Conservation (phyloP, 148 eudicot species). For the Agrostemma githago region DNA sequence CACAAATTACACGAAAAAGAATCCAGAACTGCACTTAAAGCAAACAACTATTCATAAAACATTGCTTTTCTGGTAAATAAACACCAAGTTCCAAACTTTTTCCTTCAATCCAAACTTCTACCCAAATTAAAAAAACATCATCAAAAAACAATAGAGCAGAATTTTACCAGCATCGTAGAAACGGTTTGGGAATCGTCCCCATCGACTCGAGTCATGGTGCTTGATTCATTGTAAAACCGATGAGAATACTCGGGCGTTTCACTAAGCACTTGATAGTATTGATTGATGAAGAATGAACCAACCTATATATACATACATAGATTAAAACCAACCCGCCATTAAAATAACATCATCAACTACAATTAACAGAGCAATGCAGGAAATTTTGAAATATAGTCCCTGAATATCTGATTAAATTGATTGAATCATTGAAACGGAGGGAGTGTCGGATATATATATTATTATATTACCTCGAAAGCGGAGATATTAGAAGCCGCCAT, state of each 20-base stretch:
- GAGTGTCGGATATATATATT: not conserved
- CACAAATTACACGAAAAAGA: not conserved
- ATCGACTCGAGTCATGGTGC: slow-evolving; percentile 65
- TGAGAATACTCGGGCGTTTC: slow-evolving; percentile 59
- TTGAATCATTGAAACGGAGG: no score
- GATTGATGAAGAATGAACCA: slow-evolving; percentile 67
- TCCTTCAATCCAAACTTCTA: not conserved
- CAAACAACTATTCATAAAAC: not conserved
- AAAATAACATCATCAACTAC: not conserved
- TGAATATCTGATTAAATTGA: no score
- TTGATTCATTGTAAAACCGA: slow-evolving; percentile 70
- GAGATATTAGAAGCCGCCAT: not conserved
- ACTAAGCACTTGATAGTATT: slow-evolving; percentile 66
- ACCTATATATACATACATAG: slow-evolving; percentile 36
- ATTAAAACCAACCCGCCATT: not conserved
- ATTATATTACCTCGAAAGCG: not conserved
- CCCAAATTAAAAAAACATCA: no score
- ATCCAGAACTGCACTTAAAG: not conserved
- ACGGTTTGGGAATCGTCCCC: slow-evolving; percentile 50
- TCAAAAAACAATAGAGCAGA: not conserved
- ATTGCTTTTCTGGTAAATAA: not conserved
- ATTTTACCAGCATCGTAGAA: slow-evolving; percentile 43
- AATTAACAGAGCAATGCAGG: not conserved
- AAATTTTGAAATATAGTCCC: not conserved
- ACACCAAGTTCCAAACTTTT: not conserved